Base-by-base conservation (phyloP, 2,329 filamentous ascomycete genomes). In the Fusarium clavum region DNA sequence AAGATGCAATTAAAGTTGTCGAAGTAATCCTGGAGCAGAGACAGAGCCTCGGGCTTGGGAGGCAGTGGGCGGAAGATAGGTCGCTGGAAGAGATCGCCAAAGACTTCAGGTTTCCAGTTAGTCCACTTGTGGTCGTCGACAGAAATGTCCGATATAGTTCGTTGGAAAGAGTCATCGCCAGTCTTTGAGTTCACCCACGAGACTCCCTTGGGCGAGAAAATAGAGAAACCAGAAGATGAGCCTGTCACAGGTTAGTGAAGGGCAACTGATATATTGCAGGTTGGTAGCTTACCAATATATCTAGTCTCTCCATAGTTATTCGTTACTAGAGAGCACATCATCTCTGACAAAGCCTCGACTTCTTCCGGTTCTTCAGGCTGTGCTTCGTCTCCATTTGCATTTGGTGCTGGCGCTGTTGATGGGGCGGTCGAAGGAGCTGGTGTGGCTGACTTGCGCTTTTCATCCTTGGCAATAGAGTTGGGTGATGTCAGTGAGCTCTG, bases 1-100 rank as follows among this genome's bases (percentile, higher is more conserved):
- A 98, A 97, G 88, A 98, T 95, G 88, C 94, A 96, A 83, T 99
- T 99, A 86, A 99, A 98, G 81, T 98, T 98, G 76, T 97, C 93
- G 73, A 99, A 99, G 77, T 92, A 99, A 79, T 99, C 96, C 79
- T 92, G 94, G 65, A 98, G 88, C 40, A 98, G 83, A 2, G 94
- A 97, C 66, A 97, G 80, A 1, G 94, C 93, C 81, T 98, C 94
- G n/a, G 90, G 86, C 79, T 97, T 97, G 1, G 92, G 85, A 5
- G 96, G 96, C 32, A 98, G 81, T 18, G 90, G 91, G 65, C 92
- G 91, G 84, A 95, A 98, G 29, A 97, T 87, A 18, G 91, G 91
- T 40, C 94, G 90, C 56, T 90, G 89, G 81, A 98, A 98, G 22
- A 99, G 88, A 78, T 98, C 95, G 52, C 92, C 89, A 79, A 98